Conservation (phyloP, 208 protist species). For the Porcisia deanei region DNA sequence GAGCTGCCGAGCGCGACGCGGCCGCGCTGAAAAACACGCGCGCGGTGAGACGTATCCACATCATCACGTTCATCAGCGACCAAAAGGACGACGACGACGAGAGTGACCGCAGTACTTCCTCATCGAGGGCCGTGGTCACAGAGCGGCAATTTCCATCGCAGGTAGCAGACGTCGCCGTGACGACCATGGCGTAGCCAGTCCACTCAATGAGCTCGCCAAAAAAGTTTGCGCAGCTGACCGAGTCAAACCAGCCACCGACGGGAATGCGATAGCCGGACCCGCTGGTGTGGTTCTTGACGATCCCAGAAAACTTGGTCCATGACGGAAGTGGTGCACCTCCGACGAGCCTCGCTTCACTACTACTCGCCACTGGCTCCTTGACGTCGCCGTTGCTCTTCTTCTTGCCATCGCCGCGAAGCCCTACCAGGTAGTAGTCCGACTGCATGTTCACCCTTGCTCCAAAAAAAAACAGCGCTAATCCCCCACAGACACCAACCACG, state of each 20-base stretch:
- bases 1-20: slow-evolving; percentile 14
- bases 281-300: background rate
- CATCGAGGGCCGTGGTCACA: background rate
- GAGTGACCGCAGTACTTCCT: background rate
- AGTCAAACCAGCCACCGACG: slow-evolving; percentile 55
- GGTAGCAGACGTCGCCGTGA: slow-evolving; percentile 33
- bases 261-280: slow-evolving; percentile 55
- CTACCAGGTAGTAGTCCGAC: slow-evolving; percentile 59
- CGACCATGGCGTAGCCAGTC: slow-evolving; percentile 54
- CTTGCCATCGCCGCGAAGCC: slow-evolving; percentile 22
- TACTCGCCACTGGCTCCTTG: background rate
- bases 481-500: slow-evolving; percentile 19
- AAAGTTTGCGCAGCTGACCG: slow-evolving; percentile 84
- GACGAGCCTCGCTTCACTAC: background rate
- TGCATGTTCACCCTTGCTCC: slow-evolving; percentile 56
- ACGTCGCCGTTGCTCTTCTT: background rate
- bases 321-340: background rate
- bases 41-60: slow-evolving; percentile 1
- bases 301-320: background rate
- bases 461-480: slow-evolving; percentile 43
- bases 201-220: slow-evolving; percentile 83
- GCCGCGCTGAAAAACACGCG: background rate
- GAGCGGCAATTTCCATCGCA: slow-evolving; percentile 3
- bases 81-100: background rate
- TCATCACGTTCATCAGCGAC: background rate